Base-by-base conservation (phyloP, 2,329 filamentous ascomycete species). In the Triangularia setosa region DNA sequence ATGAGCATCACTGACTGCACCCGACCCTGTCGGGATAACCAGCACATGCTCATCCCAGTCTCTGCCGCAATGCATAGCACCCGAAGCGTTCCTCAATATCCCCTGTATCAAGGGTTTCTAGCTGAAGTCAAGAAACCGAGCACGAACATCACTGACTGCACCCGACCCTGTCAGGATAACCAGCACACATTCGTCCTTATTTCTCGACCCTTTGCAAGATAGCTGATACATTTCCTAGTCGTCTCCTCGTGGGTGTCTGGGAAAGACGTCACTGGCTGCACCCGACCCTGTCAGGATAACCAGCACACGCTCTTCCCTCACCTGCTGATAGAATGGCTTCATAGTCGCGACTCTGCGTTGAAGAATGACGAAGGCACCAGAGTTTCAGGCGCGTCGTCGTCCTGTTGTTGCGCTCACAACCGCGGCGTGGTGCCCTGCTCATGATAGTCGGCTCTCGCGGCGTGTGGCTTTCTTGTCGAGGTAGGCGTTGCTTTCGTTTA, bases 201-300 rank as follows among this genome's bases (percentile, higher is more conserved):
- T 57, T 12, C 54, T 57, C 24, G 54, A 57, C 54, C 54, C 24
- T 57, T 57, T 57, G 25, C 54, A 57, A 57, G 24, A 57, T 57
- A 57, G 54, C 54, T 57, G 54, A 57, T 57, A 18, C 54, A 57
- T 28, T 57, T 57, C 54, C 54, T 25, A 55, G 52, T 57, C 54
- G 54, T 57, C 54, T 27, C 25, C 54, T 57, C 27, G 14, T 30
- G 24, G 54, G 54, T 25, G 12, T 28, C 24, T n/a, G 25, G 54
- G 54, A 57, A 57, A 57, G 25, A 57, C 25, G 54, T 57, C 54
- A 57, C 54, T 57, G 54, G 54, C 54, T 57, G 54, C 54, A 57
- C 54, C 54, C 54, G 25, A 57, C 54, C 54, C 54, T 57, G 24
- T 57, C 54, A 57, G 54, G 54, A 57, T 57, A 30, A 57, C 54